Evolutionary conservation across 208 protist species (phyloP), one percentile per base, ranked within the genome.

Genomic region (Acanthamoeba pearcei): DNA sequence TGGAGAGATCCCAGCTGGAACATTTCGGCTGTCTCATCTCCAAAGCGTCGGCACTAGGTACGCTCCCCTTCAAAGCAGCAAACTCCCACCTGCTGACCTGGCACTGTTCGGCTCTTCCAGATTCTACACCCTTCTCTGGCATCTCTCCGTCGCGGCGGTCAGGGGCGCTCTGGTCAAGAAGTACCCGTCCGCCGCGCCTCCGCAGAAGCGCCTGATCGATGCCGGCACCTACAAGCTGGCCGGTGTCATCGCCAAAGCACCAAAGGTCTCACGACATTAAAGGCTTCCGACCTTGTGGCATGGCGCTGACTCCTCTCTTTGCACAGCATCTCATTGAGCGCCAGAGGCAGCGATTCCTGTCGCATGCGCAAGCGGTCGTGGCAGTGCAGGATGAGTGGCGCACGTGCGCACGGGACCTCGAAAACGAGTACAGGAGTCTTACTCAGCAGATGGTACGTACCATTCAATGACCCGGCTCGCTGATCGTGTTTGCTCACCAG

Each of bases 11-110:
- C 86, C 86, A 15, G 32, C 5, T 10, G 64, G 64, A 60, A 76
- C 86, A 1, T 68, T 92, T 29, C 86, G 86, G 0, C 86, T 92
- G 32, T 92, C 86, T n/a, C 86, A 92, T 32, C 86, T 92, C 6
- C 86, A 92, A 27, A 92, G 62, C 32, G 68, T 68, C 19, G 64
- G 86, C 38, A 24, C 80, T 49, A 88, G 80, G 80, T 88, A 32
- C 32, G 62, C 8, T 38, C 27, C 27, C 17, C 55, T 32, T 15
- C 13, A 1, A 51, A 5, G 13, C n/a, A 22, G 15, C 10, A 4
- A 57, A 83, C 3, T 29, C 22, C 5, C 76, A 42, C 6, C 10
- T 83, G 27, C 24, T 13, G 12, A 24, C 53, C 5, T 1, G 49
- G 32, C 32, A 35, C 42, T 38, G 38, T 29, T 42, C 24, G 19